A percentile compares a stretch with the other conserved stretches of the same genome.
These are phyloP conservation scores for Paramarasmius palmivorus DNA, from an alignment of 1,284 basidiomycete genomes.

Conservation along the genomic window DNA sequence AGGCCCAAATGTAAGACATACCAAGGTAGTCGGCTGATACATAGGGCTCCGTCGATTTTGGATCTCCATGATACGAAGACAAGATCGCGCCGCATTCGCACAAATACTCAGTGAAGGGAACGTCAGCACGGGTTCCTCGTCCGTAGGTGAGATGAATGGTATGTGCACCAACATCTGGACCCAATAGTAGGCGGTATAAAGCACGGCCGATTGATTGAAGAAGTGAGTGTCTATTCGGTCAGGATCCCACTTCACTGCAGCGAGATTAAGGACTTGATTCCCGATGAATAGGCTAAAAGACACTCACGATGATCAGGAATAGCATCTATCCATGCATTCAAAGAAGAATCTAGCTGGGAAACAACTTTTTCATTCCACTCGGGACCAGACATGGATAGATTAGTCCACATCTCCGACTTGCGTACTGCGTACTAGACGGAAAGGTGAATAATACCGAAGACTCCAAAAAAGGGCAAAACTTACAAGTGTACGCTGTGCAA, in stretches of 20 bases:
- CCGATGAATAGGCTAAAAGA: neutral
- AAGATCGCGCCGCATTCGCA: neutral
- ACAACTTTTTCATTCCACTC: neutral
- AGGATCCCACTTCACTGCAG: conserved; percentile 39
- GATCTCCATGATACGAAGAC: conserved; percentile 1
- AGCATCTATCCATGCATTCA: neutral
- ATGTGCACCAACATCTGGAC: neutral
- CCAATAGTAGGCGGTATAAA: neutral
- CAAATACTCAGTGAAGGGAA: neutral
- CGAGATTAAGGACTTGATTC: neutral
- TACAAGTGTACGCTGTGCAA: conserved; percentile 44
- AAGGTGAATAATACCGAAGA: neutral
- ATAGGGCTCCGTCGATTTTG: neutral
- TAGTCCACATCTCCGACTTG: too few species aligned
- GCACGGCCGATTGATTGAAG: conserved; percentile 6
- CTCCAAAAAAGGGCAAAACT: conserved; percentile 12
- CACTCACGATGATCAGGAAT: conserved; percentile 1
- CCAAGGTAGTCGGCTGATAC: neutral
- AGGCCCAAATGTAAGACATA: neutral
- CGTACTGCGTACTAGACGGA: neutral
- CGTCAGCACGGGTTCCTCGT: neutral
- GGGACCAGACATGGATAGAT: too few species aligned
- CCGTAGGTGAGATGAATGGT: neutral
- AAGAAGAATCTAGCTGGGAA: neutral
- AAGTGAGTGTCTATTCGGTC: conserved; percentile 29